Evolutionary conservation across 768 basidiomycete genomes (phyloP).

Genomic region (Phanerochaete sordida): DNA sequence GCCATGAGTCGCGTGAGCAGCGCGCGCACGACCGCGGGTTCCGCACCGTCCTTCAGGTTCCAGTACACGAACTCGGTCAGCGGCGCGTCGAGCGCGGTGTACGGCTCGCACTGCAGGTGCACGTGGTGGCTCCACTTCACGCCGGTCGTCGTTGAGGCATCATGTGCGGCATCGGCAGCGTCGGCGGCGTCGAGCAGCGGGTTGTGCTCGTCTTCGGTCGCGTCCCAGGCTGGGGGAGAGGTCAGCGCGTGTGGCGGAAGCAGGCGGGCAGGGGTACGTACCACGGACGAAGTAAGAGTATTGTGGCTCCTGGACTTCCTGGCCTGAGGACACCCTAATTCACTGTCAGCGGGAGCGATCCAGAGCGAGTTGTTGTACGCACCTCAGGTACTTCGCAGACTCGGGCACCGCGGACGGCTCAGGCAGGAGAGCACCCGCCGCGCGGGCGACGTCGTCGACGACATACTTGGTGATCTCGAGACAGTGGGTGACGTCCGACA

Average conservation of each 20-base stretch:
- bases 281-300: background rate
- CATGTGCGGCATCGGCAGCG: background rate
- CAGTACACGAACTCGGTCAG: slow-evolving; percentile 12
- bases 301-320: background rate
- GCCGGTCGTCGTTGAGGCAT: background rate
- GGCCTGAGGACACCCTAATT: background rate
- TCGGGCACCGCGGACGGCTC: background rate
- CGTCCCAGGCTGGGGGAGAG: slow-evolving; percentile 4
- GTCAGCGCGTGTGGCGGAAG: background rate
- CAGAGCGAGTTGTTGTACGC: background rate
- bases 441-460: background rate
- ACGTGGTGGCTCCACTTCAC: background rate
- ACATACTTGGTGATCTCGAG: slow-evolving; percentile 11
- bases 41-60: slow-evolving; percentile 6
- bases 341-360: background rate
- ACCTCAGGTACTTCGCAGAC: background rate
- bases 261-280: background rate
- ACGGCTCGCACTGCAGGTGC: slow-evolving; percentile 6
- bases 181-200: background rate
- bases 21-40: background rate
- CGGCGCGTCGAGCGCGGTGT: slow-evolving; percentile 4
- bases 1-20: slow-evolving; percentile 7
- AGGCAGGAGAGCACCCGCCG: background rate
- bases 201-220: background rate
- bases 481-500: slow-evolving; percentile 5